Base-by-base conservation (phyloP, 148 eudicot genomes). In the Limonium bicolor region DNA sequence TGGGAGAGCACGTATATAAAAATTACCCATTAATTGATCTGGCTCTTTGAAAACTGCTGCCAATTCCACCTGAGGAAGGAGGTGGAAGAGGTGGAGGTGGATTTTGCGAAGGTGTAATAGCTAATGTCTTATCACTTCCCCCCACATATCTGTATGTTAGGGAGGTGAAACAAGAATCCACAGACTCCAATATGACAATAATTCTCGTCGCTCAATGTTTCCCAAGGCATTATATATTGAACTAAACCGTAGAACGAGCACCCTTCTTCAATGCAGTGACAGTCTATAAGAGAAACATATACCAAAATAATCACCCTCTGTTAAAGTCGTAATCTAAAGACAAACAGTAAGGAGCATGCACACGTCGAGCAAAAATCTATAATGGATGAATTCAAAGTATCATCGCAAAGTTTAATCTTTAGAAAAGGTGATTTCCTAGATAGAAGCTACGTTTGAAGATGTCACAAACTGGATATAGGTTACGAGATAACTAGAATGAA, bases 191-290 rank as follows among this genome's bases (percentile, higher is more conserved):
- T 47, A 46, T 38, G 66, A 50, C 47, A 45, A 54, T 61, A 62
- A 64, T 55, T 57, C 47, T 71, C 69, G 66, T 46, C 62, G 63
- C 57, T 48, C 34, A 61, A 36, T 59, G 61, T 57, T 62, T 63
- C 71, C 80, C 83, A 72, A 61, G 69, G 71, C 94, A 83, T 83
- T 66, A 68, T 76, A 75, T 58, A 54, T 32, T 63, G 54, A 54
- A 60, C 69, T 52, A 48, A 20, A 60, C 42, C 48, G 55, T 58
- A 48, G 62, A 27, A 56, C 38, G 66, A 29, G 41, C 70, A 27
- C 38, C 52, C 64, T 41, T 42, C n/a, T n/a, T n/a, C n/a, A n/a
- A n/a, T n/a, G n/a, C n/a, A n/a, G n/a, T n/a, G n/a, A n/a, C n/a
- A n/a, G n/a, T n/a, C n/a, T n/a, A n/a, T n/a, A n/a, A n/a, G n/a